A percentile compares a stretch with the other conserved stretches of the same genome.
Evolutionary conservation across 768 basidiomycete species (phyloP).

Genomic region (Lactarius hengduanensis): DNA sequence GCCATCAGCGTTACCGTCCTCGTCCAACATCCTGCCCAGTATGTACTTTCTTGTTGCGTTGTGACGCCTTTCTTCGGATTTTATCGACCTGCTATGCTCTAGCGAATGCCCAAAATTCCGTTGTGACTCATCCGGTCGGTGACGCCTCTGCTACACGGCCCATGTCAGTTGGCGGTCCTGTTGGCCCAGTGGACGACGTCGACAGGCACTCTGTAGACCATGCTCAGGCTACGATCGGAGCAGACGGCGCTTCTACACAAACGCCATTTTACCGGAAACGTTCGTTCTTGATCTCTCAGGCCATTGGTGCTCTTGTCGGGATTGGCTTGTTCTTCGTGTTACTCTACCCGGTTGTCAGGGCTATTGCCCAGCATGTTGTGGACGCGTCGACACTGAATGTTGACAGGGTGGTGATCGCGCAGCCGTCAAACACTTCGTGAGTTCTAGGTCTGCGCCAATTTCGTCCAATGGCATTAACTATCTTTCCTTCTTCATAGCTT

Average conservation of each 20-base stretch:
- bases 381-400: constrained; percentile 55
- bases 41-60: not conserved
- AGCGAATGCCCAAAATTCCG: not conserved
- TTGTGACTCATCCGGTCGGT: not conserved
- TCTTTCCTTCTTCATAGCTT: constrained; percentile 42
- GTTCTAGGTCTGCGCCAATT: constrained; percentile 30
- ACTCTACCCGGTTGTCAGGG: constrained; percentile 64
- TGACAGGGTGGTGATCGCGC: constrained; percentile 49
- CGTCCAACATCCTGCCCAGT: not conserved
- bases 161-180: not conserved
- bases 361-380: constrained; percentile 64
- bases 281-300: constrained; percentile 59
- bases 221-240: not conserved
- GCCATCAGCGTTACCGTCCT: not conserved
- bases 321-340: constrained; percentile 67
- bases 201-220: not conserved
- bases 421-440: constrained; percentile 57
- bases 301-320: constrained; percentile 50
- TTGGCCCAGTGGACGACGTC: not conserved
- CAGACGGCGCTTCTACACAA: constrained; percentile 16
- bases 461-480: not conserved
- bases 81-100: not conserved
- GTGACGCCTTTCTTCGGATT: not conserved
- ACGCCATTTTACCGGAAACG: constrained; percentile 59
- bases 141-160: not conserved